Percentiles rank a stretch among this genome's conserved stretches.
phyloP scores from a whole-genome alignment of 1,139 yeast species.

The Candida glucosophila region DNA sequence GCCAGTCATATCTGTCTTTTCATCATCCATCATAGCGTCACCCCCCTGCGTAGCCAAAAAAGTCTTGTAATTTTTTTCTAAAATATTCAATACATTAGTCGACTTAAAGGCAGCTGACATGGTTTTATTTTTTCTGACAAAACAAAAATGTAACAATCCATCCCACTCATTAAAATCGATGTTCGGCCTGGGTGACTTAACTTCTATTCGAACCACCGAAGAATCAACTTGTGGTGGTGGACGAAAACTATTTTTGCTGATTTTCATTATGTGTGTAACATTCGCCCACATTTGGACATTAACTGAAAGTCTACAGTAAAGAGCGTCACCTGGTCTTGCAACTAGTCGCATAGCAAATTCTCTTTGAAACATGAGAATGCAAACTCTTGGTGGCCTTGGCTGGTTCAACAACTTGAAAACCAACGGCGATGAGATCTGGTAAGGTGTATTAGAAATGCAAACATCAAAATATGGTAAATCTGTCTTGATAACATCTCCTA shows the following conservation, averaged over 20 bases:
- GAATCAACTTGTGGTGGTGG: constrained; percentile 99
- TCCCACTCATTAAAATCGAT: constrained; percentile 96
- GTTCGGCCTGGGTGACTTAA: constrained; percentile 85
- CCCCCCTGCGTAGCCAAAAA: constrained; percentile 57
- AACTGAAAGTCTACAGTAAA: constrained; percentile 88
- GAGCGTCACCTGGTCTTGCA: constrained; percentile 91
- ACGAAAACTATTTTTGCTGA: constrained; percentile 89
- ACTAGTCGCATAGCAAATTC: constrained; percentile 89
- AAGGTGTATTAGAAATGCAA: constrained; percentile 95
- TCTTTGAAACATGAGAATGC: constrained; percentile 95
- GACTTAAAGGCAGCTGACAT: constrained; percentile 90
- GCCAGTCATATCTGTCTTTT: constrained; percentile 30
- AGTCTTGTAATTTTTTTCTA: constrained; percentile 84
- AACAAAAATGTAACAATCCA: constrained; percentile 81
- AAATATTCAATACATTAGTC: constrained; percentile 67
- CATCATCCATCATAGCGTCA: constrained; percentile 46
- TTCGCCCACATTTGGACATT: constrained; percentile 99
- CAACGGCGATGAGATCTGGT: constrained; percentile 93
- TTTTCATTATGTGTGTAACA: constrained; percentile 97
- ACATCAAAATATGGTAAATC: constrained; percentile 93
- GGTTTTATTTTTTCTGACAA: constrained; percentile 89
- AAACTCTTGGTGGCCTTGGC: constrained; percentile 91
- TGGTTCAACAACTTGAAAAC: constrained; percentile 87
- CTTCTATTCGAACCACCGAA: constrained; percentile 87
- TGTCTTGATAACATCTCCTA: constrained; percentile 95